Evolutionary conservation across 2,329 filamentous ascomycete genomes (phyloP), one percentile per base, ranked within the genome.

Genomic region (Scytalidium lignicola): DNA sequence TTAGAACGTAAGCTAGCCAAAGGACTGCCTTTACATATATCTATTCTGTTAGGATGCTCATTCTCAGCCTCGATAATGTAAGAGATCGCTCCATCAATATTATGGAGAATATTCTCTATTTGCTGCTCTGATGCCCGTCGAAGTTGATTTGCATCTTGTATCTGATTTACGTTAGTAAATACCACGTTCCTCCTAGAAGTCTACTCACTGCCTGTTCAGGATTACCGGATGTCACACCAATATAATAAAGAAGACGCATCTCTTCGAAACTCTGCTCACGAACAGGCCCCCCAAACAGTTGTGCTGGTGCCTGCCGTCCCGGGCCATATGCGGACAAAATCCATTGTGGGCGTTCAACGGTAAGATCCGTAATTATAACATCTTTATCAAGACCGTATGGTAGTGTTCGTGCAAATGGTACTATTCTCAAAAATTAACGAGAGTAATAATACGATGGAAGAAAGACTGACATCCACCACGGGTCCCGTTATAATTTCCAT

Each of bases 191-290:
- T 8, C 32, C 32, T 5, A n/a, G 15, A 60, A 15, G 19, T 47
- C 21, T 29, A 52, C 62, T 12, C 58, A 66, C 63, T 51, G 61
- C 63, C 73, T 72, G 59, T 73, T 76, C 66, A 45, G 74, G 67
- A 49, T 83, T 86, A 1, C 87, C 86, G 7, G 76, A 62, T 8
- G 80, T 76, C 39, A 75, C 71, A 2, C 80, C 80, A 46, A 83
- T 73, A 62, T 92, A 91, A 62, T 90, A 85, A 19, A 88, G 82
- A n/a, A 91, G 64, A 44, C 90, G 80, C 64, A 95, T 79, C 68
- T 97, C 92, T 66, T 97, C 92, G 39, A 87, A 86, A 61, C 90
- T 95, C 65, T 90, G 86, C 66, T 97, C 92, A 17, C 90, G 79
- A 5, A 80, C 75, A 41, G 75, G 77, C 1, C 90, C 90, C 46